Evolutionary conservation across 768 basidiomycete genomes (phyloP).

Genomic region (Amanita subjunquillea): DNA sequence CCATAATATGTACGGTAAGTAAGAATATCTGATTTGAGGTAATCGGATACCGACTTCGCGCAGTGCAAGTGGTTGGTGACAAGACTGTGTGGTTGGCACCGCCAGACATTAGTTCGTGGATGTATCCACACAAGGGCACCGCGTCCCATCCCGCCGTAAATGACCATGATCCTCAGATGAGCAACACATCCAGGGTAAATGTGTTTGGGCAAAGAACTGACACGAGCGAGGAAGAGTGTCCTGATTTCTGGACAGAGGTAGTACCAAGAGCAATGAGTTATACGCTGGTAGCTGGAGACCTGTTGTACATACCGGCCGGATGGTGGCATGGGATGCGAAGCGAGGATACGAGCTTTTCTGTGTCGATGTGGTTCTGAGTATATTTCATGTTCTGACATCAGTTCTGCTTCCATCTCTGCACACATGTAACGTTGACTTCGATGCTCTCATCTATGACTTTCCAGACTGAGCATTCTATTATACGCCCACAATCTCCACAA

Average conservation of each 20-base stretch:
- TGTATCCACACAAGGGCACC: constrained; percentile 42
- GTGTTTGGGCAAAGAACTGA: constrained; percentile 41
- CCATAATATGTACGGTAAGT: constrained; percentile 78
- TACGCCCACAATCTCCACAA: constrained; percentile 3
- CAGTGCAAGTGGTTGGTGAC: constrained; percentile 81
- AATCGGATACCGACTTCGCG: background rate
- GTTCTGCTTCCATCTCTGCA: background rate
- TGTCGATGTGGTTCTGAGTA: constrained; percentile 82
- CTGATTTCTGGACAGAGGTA: constrained; percentile 47
- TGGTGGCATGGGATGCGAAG: constrained; percentile 95
- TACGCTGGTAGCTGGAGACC: constrained; percentile 71
- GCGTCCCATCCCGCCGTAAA: background rate
- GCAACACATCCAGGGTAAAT: constrained; percentile 78
- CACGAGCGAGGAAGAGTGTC: constrained; percentile 20
- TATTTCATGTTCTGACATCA: background rate
- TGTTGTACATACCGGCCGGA: constrained; percentile 82
- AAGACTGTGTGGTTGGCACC: constrained; percentile 94
- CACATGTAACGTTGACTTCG: background rate
- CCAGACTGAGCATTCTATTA: background rate
- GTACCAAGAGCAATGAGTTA: constrained; percentile 48
- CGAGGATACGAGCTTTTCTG: constrained; percentile 73
- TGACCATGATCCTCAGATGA: constrained; percentile 34
- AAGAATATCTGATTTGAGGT: background rate
- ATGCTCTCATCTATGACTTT: background rate
- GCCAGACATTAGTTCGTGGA: constrained; percentile 38